Conservation (phyloP, 306 rosid genomes). For the Quercus wislizeni region DNA sequence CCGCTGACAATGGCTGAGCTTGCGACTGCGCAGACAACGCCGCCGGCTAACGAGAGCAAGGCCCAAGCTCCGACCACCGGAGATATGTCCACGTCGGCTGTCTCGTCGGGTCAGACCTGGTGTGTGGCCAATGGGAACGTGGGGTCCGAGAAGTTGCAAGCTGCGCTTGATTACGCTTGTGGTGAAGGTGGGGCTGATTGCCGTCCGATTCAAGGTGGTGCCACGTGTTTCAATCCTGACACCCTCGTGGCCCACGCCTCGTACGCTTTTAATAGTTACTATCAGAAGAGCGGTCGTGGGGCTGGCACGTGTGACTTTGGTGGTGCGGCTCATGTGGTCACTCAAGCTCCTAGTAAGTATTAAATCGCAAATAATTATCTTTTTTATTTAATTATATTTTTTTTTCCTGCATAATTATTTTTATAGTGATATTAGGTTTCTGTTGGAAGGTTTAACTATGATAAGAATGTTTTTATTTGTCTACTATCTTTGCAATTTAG, state of each 20-base stretch:
- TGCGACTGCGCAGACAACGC: background rate
- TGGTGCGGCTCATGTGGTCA: constrained; percentile 67
- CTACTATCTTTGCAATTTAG: no score
- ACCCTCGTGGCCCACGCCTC: constrained; percentile 86
- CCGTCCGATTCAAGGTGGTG: constrained; percentile 51
- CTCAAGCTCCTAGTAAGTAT: constrained; percentile 67
- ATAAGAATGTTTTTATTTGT: no score
- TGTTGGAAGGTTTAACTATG: no score
- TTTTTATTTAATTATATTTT: no score
- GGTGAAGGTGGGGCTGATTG: constrained; percentile 89
- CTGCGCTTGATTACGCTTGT: constrained; percentile 71
- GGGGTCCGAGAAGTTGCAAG: constrained; percentile 44
- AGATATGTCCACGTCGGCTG: background rate
- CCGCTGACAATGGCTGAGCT: constrained; percentile 30
- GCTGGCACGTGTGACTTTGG: constrained; percentile 69
- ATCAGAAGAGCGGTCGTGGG: constrained; percentile 67
- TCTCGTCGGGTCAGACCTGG: constrained; percentile 45
- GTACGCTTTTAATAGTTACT: constrained; percentile 78
- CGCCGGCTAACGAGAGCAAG: constrained; percentile 31
- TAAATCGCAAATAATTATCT: no score
- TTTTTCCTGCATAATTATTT: no score
- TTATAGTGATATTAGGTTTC: no score
- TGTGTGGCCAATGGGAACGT: constrained; percentile 65
- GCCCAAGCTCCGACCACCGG: constrained; percentile 30
- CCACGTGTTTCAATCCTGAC: constrained; percentile 74